phyloP scores from a whole-genome alignment of 2,329 filamentous ascomycete genomes.

The Sporothrix brasiliensis region DNA sequence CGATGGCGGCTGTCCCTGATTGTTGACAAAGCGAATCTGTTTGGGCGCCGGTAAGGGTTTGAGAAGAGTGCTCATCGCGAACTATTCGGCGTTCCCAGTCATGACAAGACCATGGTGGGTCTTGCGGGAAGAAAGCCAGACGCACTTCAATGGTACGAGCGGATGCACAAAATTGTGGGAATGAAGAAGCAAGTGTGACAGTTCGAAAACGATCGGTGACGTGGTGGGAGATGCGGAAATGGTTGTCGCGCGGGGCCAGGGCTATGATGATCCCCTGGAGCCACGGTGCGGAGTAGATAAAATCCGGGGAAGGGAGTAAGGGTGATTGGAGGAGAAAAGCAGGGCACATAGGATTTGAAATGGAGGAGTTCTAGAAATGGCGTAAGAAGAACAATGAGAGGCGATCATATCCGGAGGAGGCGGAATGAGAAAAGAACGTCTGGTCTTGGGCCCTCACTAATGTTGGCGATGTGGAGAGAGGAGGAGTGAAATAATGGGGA shows the following conservation, averaged over 20 bases:
- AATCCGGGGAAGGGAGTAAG: slow-evolving; percentile 27
- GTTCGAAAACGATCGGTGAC: slow-evolving; percentile 11
- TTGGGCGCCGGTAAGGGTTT: slow-evolving; percentile 54
- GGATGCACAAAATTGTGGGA: slow-evolving; percentile 20
- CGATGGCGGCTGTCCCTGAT: slow-evolving; percentile 76
- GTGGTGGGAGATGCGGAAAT: slow-evolving; percentile 3
- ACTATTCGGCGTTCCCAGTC: slow-evolving; percentile 32
- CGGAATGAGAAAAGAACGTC: slow-evolving; percentile 4
- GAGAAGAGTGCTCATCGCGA: slow-evolving; percentile 52
- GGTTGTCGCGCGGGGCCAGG: slow-evolving; percentile 10
- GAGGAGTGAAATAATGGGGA: background rate
- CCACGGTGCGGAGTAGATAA: slow-evolving; percentile 27
- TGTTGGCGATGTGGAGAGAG: slow-evolving; percentile 5
- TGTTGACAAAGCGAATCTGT: slow-evolving; percentile 78
- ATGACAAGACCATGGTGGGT: slow-evolving; percentile 45
- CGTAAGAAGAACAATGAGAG: slow-evolving; percentile 15
- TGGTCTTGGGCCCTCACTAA: slow-evolving; percentile 14
- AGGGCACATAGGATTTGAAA: background rate
- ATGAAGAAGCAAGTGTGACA: background rate
- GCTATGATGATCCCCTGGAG: slow-evolving; percentile 17
- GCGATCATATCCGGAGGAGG: background rate
- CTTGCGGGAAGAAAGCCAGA: background rate
- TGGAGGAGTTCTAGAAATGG: background rate
- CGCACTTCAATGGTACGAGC: background rate
- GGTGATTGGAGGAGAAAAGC: background rate